phyloP scores from a whole-genome alignment of 371 early-diverging fungal species.

The Lichtheimia hyalospora region DNA sequence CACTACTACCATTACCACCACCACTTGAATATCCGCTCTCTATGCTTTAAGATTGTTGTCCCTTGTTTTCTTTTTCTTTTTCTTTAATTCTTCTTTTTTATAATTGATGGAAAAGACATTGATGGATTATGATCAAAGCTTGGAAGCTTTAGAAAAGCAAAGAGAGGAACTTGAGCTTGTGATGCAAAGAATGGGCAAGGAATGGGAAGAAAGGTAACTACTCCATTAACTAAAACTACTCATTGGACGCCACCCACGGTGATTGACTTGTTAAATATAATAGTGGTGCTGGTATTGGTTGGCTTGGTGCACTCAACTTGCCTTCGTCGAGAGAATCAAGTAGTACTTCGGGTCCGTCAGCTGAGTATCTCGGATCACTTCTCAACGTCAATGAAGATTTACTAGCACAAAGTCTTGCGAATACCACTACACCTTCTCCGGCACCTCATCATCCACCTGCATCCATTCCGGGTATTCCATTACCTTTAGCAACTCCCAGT shows the following conservation, averaged over 20 bases:
- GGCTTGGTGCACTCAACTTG: conserved; percentile 39
- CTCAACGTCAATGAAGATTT: conserved; percentile 37
- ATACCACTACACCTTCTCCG: background rate
- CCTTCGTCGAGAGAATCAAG: conserved; percentile 10
- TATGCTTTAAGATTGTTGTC: conserved; percentile 7
- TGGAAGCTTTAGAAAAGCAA: conserved; percentile 44
- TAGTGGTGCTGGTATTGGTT: conserved; percentile 52
- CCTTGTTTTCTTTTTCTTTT: conserved; percentile 5
- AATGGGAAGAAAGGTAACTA: conserved; percentile 52
- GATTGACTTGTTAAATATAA: background rate
- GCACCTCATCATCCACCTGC: background rate
- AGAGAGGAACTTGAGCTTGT: conserved; percentile 40
- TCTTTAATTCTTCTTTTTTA: background rate
- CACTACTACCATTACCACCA: too few relatives aligned
- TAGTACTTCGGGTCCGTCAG: conserved; percentile 27
- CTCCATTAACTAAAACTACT: background rate
- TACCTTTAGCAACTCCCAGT: background rate
- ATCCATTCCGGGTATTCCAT: background rate
- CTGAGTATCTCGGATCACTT: conserved; percentile 36
- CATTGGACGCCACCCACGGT: background rate
- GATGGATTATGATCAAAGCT: conserved; percentile 45
- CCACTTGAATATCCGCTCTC: background rate
- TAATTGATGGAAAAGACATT: conserved; percentile 43
- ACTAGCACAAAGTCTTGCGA: conserved; percentile 33
- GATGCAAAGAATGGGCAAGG: conserved; percentile 49